Conservation (phyloP, 139 green algal species). For the Tetratostichococcus sp. region DNA sequence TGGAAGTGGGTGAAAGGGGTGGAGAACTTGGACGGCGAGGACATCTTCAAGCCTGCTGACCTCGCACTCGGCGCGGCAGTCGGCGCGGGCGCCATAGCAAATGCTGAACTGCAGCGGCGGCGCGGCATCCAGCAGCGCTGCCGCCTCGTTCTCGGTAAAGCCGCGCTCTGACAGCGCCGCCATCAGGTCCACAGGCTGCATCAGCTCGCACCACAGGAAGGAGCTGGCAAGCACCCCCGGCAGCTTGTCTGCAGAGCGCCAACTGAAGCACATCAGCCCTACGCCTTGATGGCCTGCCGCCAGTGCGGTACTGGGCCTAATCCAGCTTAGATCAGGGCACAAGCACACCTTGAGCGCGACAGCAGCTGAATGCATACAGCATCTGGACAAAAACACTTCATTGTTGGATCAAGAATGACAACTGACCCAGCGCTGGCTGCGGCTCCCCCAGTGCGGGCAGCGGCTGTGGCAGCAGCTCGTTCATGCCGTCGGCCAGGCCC, state of each 20-base stretch:
- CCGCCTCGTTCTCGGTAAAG: background rate
- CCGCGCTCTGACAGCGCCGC: background rate
- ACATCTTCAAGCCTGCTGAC: background rate
- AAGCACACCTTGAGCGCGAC: too few species aligned
- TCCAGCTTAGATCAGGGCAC: too few species aligned
- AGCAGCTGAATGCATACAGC: too few species aligned
- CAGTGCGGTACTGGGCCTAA: too few species aligned
- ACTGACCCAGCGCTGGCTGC: too few species aligned
- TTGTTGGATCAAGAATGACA: too few species aligned
- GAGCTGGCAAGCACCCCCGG: background rate
- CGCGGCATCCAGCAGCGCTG: background rate
- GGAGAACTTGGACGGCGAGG: too few species aligned
- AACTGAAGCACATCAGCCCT: background rate
- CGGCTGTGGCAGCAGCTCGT: background rate
- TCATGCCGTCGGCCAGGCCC: background rate
- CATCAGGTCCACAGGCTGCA: background rate
- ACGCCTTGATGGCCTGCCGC: too few species aligned
- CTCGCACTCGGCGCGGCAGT: background rate
- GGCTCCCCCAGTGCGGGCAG: background rate
- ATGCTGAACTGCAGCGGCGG: background rate
- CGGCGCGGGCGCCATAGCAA: background rate
- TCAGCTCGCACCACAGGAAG: background rate
- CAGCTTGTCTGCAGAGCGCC: too few species aligned
- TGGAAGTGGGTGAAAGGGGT: too few species aligned
- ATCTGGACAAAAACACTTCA: too few species aligned